phyloP scores from a whole-genome alignment of 2,329 filamentous ascomycete genomes.

The Fusarium lateritium region DNA sequence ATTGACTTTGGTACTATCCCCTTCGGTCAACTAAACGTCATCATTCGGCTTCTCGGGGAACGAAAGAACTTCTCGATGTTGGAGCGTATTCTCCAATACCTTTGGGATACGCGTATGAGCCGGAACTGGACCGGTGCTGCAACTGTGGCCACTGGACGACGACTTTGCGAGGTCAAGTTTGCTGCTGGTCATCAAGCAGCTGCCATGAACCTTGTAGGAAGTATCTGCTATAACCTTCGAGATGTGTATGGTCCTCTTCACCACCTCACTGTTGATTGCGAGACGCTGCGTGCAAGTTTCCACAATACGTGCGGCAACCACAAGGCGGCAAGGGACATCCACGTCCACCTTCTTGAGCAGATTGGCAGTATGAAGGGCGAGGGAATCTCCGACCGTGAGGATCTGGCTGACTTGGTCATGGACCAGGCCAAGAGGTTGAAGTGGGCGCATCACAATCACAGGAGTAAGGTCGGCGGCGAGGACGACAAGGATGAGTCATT shows the following conservation, averaged over 20 bases:
- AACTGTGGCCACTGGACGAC: neutral
- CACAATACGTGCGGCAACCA: slow-evolving; percentile 3
- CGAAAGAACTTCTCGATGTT: slow-evolving; percentile 15
- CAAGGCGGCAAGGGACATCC: slow-evolving; percentile 3
- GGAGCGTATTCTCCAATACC: slow-evolving; percentile 8
- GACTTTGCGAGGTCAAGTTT: slow-evolving; percentile 14
- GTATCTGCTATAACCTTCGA: neutral
- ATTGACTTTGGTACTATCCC: slow-evolving; percentile 9
- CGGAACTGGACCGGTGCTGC: slow-evolving; percentile 2
- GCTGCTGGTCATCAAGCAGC: neutral
- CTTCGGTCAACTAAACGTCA: neutral
- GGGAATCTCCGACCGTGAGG: neutral
- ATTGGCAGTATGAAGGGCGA: neutral
- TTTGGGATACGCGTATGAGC: slow-evolving; percentile 17
- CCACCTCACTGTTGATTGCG: neutral
- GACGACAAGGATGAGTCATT: slow-evolving; percentile 12
- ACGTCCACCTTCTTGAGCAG: neutral
- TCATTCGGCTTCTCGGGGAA: neutral
- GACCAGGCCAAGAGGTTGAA: slow-evolving; percentile 4
- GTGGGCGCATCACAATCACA: neutral
- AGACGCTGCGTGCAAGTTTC: slow-evolving; percentile 3
- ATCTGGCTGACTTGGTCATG: neutral
- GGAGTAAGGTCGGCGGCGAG: neutral
- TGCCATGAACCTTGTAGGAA: neutral
- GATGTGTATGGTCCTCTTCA: neutral